A percentile compares a stretch with the other conserved stretches of the same genome.
These are phyloP conservation scores for Protea cynaroides DNA, from an alignment of 164 flowering plant species.

Conservation along the genomic window DNA sequence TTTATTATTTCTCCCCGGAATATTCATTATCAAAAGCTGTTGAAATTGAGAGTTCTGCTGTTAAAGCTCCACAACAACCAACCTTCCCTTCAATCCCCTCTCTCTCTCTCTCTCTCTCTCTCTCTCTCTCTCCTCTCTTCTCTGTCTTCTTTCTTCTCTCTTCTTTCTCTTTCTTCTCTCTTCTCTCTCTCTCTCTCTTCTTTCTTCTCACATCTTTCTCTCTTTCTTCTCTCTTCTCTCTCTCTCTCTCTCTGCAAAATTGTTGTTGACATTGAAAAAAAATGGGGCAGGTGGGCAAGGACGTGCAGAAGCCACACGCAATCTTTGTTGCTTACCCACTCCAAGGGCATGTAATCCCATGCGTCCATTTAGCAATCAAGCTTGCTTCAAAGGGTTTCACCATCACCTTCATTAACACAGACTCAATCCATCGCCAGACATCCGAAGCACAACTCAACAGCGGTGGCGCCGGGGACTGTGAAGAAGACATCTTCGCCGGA, in stretches of 20 bases:
- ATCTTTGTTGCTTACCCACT: conserved; percentile 60
- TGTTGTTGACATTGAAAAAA: too few relatives aligned
- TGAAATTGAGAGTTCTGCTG: too few relatives aligned
- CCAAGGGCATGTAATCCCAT: conserved; percentile 84
- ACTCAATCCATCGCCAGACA: conserved; percentile 49
- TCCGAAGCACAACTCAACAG: conserved; percentile 22
- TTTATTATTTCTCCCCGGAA: too few relatives aligned
- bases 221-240: background rate
- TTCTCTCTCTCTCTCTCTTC: background rate
- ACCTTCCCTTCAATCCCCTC: too few relatives aligned
- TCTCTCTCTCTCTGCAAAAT: background rate
- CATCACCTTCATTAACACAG: conserved; percentile 73
- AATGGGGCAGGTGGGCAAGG: too few relatives aligned
- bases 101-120: background rate
- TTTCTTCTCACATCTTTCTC: background rate
- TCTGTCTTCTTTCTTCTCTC: too few relatives aligned
- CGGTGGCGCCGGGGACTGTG: background rate
- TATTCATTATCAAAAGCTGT: too few relatives aligned
- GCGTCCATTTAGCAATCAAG: conserved; percentile 56
- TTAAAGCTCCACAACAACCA: too few relatives aligned
- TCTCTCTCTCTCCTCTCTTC: background rate
- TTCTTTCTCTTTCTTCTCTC: background rate
- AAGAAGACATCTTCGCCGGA: conserved; percentile 40
- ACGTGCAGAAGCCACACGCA: conserved; percentile 42
- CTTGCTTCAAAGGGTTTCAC: conserved; percentile 77